A percentile compares a stretch with the other conserved stretches of the same genome.
phyloP scores from a whole-genome alignment of 768 basidiomycete species.

The Leccinum truebloodii region DNA sequence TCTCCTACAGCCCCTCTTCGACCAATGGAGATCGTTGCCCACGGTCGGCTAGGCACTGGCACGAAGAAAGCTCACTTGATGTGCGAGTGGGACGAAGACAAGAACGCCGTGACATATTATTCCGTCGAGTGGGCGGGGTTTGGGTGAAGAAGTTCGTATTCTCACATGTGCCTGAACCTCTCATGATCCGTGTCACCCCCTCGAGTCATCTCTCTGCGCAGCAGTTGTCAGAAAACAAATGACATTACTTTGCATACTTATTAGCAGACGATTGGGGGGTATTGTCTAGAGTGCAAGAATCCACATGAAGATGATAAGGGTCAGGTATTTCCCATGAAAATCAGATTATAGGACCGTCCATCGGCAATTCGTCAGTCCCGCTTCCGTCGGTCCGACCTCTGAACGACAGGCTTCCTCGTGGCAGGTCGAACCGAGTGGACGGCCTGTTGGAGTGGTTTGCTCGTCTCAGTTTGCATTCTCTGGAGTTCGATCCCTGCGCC shows the following conservation, averaged over 20 bases:
- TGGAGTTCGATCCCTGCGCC: conserved; percentile 43
- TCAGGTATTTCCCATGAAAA: background rate
- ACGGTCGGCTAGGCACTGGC: conserved; percentile 92
- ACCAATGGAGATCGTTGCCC: conserved; percentile 95
- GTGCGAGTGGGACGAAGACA: conserved; percentile 83
- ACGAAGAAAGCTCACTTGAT: conserved; percentile 96
- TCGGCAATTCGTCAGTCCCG: conserved; percentile 38
- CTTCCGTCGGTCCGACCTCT: conserved; percentile 46
- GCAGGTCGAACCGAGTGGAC: conserved; percentile 7
- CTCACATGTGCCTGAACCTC: background rate
- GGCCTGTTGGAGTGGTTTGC: conserved; percentile 13
- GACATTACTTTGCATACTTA: conserved; percentile 8
- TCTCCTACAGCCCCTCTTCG: conserved; percentile 58
- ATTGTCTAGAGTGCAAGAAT: conserved; percentile 7
- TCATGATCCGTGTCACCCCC: background rate
- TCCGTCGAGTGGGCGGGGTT: conserved; percentile 93
- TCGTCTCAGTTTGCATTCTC: conserved; percentile 11
- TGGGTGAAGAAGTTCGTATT: conserved; percentile 40
- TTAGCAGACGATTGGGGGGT: conserved; percentile 19
- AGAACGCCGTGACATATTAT: conserved; percentile 65
- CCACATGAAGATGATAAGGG: conserved; percentile 17
- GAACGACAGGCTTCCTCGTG: conserved; percentile 14
- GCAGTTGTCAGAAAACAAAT: background rate
- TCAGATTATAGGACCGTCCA: conserved; percentile 11
- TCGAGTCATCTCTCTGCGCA: background rate